Percentiles rank a stretch among this genome's conserved stretches.
These are phyloP conservation scores for Geotrichum australiense DNA, from an alignment of 1,139 yeast species.

Conservation along the genomic window DNA sequence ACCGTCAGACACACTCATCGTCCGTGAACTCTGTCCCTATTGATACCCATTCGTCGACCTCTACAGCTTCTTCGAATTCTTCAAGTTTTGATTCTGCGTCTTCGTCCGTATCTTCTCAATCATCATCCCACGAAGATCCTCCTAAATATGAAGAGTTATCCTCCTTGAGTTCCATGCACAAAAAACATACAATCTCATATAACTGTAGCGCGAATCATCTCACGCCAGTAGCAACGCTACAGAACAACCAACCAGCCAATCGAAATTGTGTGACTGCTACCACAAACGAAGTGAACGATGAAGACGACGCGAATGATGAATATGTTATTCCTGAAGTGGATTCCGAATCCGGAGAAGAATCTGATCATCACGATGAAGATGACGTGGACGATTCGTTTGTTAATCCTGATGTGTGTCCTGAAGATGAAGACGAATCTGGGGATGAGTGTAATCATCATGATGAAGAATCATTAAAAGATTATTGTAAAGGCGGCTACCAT, in stretches of 20 bases:
- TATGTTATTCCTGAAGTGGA: conserved; percentile 22
- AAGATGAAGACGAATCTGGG: conserved; percentile 11
- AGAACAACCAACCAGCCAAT: not conserved
- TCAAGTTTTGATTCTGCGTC: not conserved
- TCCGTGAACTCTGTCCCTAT: conserved; percentile 1
- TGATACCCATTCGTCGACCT: conserved; percentile 1
- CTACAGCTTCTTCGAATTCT: conserved; percentile 1
- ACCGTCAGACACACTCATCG: not conserved
- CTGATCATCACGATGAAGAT: conserved; percentile 10
- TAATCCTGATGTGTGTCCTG: conserved; percentile 19
- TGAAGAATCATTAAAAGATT: conserved; percentile 70
- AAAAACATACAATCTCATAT: too few relatives aligned
- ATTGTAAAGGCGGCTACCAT: conserved; percentile 79
- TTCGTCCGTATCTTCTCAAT: not conserved
- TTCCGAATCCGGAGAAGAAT: not conserved
- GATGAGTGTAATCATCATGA: conserved; percentile 24
- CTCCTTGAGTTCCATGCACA: not conserved
- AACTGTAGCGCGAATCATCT: too few relatives aligned
- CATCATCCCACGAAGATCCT: conserved; percentile 4
- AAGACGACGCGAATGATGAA: conserved; percentile 4
- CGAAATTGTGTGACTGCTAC: not conserved
- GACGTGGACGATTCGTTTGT: conserved; percentile 14
- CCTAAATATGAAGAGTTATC: not conserved
- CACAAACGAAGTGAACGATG: not conserved
- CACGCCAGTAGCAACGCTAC: too few relatives aligned